These are phyloP conservation scores for Mycena metata DNA, from an alignment of 768 basidiomycete species.

Conservation along the genomic window DNA sequence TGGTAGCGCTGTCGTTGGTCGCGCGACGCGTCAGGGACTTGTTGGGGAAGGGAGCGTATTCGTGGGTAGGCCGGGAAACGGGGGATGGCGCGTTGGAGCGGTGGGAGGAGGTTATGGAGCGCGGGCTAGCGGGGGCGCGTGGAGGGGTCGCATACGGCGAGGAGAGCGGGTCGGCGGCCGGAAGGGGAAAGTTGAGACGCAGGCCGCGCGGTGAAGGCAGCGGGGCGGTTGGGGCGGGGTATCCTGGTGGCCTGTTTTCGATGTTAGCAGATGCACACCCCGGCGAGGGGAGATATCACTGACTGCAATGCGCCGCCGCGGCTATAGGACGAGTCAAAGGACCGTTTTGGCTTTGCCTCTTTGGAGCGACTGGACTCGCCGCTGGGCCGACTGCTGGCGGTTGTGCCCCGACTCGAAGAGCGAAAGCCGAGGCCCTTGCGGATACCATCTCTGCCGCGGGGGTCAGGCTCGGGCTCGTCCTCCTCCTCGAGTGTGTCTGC, in stretches of 20 bases:
- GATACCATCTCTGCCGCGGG: constrained; percentile 52
- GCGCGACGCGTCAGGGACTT: constrained; percentile 35
- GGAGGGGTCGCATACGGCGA: constrained; percentile 48
- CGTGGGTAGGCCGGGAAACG: constrained; percentile 33
- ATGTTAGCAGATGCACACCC: too few relatives aligned
- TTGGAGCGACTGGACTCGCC: constrained; percentile 70
- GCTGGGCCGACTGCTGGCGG: constrained; percentile 67
- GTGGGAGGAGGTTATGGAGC: constrained; percentile 43
- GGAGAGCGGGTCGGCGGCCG: constrained; percentile 50
- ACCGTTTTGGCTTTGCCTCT: constrained; percentile 63
- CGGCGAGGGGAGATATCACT: constrained; percentile 44
- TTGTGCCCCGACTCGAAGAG: constrained; percentile 60
- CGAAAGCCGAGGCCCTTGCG: constrained; percentile 62
- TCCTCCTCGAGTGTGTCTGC: constrained; percentile 61
- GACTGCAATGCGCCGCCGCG: constrained; percentile 72
- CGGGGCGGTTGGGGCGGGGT: constrained; percentile 62
- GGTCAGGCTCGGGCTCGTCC: constrained; percentile 61
- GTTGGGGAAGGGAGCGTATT: constrained; percentile 36
- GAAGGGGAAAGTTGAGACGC: constrained; percentile 30
- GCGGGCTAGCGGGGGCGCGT: constrained; percentile 45
- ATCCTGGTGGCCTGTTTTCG: constrained; percentile 53
- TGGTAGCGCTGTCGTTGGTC: constrained; percentile 33
- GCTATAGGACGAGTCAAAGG: constrained; percentile 68
- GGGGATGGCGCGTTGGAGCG: constrained; percentile 41
- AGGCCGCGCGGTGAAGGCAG: constrained; percentile 23